Conservation (phyloP, 1,284 basidiomycete genomes). For the Irpex rosettiformis region DNA sequence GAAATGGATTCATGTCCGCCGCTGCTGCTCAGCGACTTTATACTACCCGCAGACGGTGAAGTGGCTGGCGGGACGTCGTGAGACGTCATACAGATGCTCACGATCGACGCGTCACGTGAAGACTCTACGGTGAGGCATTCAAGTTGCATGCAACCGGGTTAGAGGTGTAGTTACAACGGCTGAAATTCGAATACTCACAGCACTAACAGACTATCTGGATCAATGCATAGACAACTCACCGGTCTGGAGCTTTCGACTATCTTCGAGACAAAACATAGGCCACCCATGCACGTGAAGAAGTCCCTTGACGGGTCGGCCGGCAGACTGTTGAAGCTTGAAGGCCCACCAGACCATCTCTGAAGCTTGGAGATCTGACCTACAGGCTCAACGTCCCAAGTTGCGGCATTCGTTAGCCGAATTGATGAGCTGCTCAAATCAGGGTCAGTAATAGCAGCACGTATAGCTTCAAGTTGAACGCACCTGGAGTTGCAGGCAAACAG, state of each 20-base stretch:
- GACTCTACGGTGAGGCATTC: background rate
- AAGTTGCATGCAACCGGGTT: no score
- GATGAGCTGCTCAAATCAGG: background rate
- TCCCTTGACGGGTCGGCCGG: no score
- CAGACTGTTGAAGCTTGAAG: no score
- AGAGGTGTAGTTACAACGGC: no score
- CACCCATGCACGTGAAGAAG: no score
- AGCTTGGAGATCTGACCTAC: background rate
- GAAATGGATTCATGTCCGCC: background rate
- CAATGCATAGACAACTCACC: no score
- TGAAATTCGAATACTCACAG: no score
- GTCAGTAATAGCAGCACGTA: background rate
- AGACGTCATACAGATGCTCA: background rate
- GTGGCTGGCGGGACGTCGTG: background rate
- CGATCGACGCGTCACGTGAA: background rate
- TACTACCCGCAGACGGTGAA: background rate
- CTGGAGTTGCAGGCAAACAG: no score
- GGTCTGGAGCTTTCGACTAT: no score
- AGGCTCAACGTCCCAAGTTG: background rate
- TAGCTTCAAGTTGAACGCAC: background rate
- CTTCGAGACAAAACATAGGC: no score
- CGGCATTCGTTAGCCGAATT: background rate
- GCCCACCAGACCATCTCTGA: no score
- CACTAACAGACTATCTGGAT: no score
- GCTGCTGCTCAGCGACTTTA: background rate